phyloP scores from a whole-genome alignment of 2,329 filamentous ascomycete genomes.

The Pestalotiopsis sp. region DNA sequence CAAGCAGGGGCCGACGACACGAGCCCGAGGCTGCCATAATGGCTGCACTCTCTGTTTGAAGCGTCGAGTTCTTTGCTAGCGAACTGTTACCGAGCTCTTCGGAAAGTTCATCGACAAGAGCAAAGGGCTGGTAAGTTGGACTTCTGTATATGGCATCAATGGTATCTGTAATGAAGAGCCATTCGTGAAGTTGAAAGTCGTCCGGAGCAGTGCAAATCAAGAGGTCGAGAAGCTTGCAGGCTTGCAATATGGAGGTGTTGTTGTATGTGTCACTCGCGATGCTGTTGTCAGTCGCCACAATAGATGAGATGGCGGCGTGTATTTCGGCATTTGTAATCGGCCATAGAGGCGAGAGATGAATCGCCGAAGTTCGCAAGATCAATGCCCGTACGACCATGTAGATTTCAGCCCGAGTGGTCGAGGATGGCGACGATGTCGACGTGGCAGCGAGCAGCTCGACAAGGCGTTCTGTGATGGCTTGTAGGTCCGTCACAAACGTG shows the following conservation, averaged over 20 bases:
- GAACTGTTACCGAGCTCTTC: slow-evolving; percentile 59
- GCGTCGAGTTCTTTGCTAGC: slow-evolving; percentile 26
- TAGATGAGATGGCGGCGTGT: slow-evolving; percentile 74
- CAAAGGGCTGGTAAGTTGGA: slow-evolving; percentile 65
- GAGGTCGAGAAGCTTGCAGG: slow-evolving; percentile 89
- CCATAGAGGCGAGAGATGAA: slow-evolving; percentile 85
- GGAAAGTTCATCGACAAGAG: slow-evolving; percentile 81
- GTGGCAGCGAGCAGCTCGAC: slow-evolving; percentile 85
- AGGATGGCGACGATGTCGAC: slow-evolving; percentile 86
- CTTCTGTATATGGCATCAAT: slow-evolving; percentile 92
- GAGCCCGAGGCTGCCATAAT: slow-evolving; percentile 10
- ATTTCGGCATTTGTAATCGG: slow-evolving; percentile 86
- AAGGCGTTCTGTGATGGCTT: slow-evolving; percentile 75
- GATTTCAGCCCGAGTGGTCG: slow-evolving; percentile 82
- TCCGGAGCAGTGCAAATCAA: slow-evolving; percentile 86
- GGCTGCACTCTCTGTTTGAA: slow-evolving; percentile 16
- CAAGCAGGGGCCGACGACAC: slow-evolving; percentile 49
- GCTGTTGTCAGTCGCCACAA: slow-evolving; percentile 67
- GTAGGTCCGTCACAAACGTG: slow-evolving; percentile 75
- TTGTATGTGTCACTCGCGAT: slow-evolving; percentile 70
- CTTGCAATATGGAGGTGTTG: slow-evolving; percentile 77
- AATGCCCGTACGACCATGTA: slow-evolving; percentile 86
- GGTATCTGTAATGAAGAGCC: slow-evolving; percentile 96
- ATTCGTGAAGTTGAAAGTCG: slow-evolving; percentile 97
- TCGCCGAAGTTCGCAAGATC: slow-evolving; percentile 73